These are phyloP conservation scores for Aaosphaeria pasadenensis DNA, from an alignment of 2,329 filamentous ascomycete genomes.

Conservation along the genomic window DNA sequence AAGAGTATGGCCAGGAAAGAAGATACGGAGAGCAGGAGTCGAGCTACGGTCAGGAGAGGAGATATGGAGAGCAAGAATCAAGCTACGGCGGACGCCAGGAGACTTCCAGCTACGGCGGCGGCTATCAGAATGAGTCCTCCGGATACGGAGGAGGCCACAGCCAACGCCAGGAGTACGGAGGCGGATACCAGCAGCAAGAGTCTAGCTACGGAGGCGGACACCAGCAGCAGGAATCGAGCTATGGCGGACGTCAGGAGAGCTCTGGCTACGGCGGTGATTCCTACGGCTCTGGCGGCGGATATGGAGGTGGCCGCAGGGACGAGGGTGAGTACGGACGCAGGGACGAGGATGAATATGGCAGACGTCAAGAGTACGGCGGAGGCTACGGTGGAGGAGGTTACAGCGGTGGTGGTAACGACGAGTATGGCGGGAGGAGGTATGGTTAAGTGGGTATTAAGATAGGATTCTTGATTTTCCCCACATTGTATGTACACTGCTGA, in stretches of 20 bases:
- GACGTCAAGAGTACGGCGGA: neutral
- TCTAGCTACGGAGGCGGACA: neutral
- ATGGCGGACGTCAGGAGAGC: neutral
- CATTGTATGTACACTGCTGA: too few species aligned
- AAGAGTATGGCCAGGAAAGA: constrained; percentile 20
- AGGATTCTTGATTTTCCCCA: too few species aligned
- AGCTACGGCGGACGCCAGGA: constrained; percentile 6
- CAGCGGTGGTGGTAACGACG: neutral
- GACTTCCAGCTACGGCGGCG: constrained; percentile 3
- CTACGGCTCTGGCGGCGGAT: neutral
- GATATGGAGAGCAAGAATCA: neutral
- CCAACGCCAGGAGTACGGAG: neutral
- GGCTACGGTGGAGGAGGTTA: neutral
- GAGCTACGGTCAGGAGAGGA: constrained; percentile 2
- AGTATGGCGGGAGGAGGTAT: neutral
- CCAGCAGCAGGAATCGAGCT: neutral
- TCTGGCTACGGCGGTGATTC: neutral
- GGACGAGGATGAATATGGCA: neutral
- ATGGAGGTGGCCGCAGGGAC: neutral
- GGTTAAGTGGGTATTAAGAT: neutral
- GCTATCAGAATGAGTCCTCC: neutral
- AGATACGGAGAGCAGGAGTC: constrained; percentile 17
- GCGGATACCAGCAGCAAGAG: neutral
- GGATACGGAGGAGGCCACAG: neutral
- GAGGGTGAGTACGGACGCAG: neutral